phyloP scores from a whole-genome alignment of 1,284 basidiomycete genomes.

The Exobasidium rhododendri region DNA sequence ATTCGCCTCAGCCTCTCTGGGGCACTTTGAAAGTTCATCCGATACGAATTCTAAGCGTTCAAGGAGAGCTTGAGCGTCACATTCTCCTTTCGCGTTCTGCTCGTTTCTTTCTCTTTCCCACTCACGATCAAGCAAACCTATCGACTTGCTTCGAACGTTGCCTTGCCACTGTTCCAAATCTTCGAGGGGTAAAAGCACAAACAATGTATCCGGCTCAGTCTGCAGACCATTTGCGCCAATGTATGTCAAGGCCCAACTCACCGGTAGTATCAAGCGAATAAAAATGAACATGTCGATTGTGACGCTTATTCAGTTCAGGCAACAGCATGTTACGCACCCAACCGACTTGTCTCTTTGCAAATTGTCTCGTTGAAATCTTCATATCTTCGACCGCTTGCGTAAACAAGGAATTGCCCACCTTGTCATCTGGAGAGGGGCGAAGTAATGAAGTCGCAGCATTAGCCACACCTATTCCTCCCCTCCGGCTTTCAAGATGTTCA shows the following conservation, averaged over 20 bases:
- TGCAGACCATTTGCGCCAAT: too few species aligned
- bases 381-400: conserved; percentile 69
- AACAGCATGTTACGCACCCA: conserved; percentile 91
- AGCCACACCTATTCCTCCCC: neutral
- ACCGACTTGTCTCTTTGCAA: conserved; percentile 83
- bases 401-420: conserved; percentile 56
- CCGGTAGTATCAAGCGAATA: conserved; percentile 73
- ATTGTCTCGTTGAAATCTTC: conserved; percentile 83
- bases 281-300: conserved; percentile 44
- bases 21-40: too few species aligned
- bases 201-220: neutral
- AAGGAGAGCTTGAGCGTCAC: too few species aligned
- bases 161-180: conserved; percentile 61
- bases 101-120: too few species aligned
- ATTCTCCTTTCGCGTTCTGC: too few species aligned
- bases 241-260: conserved; percentile 57
- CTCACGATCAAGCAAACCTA: conserved; percentile 24
- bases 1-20: too few species aligned
- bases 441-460: neutral
- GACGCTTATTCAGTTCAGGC: conserved; percentile 62
- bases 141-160: conserved; percentile 43
- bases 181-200: neutral
- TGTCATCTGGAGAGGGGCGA: conserved; percentile 5
- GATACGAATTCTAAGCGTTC: too few species aligned
- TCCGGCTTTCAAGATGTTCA: conserved; percentile 50